Percentiles rank a stretch among this genome's conserved stretches.
Evolutionary conservation across 345 rosid species (phyloP).

Genomic region (Heritiera fomes): DNA sequence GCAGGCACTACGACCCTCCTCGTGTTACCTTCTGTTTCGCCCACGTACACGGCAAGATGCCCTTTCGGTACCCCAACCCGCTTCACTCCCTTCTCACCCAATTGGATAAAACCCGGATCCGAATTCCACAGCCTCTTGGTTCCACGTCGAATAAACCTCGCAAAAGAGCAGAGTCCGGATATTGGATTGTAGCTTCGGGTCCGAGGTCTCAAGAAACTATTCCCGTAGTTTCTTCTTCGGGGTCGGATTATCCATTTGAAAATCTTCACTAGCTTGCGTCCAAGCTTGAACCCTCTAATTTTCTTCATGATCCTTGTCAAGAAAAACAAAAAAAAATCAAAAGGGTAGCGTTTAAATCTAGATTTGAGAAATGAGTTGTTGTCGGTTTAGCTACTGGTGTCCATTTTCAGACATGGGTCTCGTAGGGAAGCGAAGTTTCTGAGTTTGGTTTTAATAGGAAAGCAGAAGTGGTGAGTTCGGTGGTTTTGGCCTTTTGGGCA

Average conservation of each 20-base stretch:
- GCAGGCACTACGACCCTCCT: conserved; percentile 68
- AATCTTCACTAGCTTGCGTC: conserved; percentile 45
- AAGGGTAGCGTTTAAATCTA: neutral
- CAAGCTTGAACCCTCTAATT: conserved; percentile 55
- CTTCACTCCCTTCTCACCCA: conserved; percentile 39
- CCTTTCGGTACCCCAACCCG: conserved; percentile 60
- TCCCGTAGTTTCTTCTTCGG: conserved; percentile 30
- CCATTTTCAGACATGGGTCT: conserved; percentile 3
- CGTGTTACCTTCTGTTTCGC: conserved; percentile 48
- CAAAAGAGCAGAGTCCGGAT: conserved; percentile 40
- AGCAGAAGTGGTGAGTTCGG: neutral
- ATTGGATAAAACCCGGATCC: conserved; percentile 33
- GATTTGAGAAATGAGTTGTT: neutral
- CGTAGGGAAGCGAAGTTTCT: neutral
- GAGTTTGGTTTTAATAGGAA: neutral
- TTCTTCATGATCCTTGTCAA: conserved; percentile 36
- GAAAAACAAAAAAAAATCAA: neutral
- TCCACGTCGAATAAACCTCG: conserved; percentile 40
- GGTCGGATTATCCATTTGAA: conserved; percentile 47
- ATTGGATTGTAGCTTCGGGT: conserved; percentile 31
- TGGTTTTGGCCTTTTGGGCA: neutral
- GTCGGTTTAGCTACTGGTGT: neutral
- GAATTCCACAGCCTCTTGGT: conserved; percentile 35
- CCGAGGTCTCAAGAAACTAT: neutral
- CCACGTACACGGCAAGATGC: conserved; percentile 75